Conservation (phyloP, 495 filamentous ascomycete species). For the Arthonia radiata region DNA sequence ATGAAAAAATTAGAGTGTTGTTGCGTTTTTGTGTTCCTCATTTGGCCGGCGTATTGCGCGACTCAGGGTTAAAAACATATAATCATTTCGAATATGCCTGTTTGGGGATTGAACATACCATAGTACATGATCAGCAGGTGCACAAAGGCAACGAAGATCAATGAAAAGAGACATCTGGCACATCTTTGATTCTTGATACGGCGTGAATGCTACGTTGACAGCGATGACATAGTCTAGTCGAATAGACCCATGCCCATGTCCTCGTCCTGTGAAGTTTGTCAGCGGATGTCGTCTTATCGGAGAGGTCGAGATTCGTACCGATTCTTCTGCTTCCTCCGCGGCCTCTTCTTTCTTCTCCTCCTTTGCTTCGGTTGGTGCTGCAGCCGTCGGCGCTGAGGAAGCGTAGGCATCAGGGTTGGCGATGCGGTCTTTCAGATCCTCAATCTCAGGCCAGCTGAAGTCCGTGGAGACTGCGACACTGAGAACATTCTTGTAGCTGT, state of each 20-base stretch:
- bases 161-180: background rate
- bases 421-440: constrained; percentile 94
- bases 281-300: constrained; percentile 34
- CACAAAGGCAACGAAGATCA: background rate
- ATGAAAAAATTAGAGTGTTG: constrained; percentile 42
- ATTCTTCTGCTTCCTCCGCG: constrained; percentile 17
- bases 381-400: constrained; percentile 44
- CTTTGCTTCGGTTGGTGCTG: constrained; percentile 21
- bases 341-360: constrained; percentile 22
- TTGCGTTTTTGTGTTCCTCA: constrained; percentile 28
- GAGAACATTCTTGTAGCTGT: constrained; percentile 91
- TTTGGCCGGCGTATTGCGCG: no score
- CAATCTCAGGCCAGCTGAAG: constrained; percentile 84
- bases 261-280: constrained; percentile 31
- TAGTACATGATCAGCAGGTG: constrained; percentile 1
- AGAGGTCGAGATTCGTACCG: no score
- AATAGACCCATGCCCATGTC: constrained; percentile 47
- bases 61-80: constrained; percentile 34
- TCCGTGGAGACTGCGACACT: constrained; percentile 79
- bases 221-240: constrained; percentile 14
- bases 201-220: constrained; percentile 1
- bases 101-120: constrained; percentile 1
- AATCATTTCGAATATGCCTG: constrained; percentile 16
- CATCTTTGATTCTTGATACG: constrained; percentile 4
- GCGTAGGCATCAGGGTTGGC: constrained; percentile 94